These are phyloP conservation scores for Trichoderma endophyticum DNA, from an alignment of 2,329 filamentous ascomycete species.

Conservation along the genomic window DNA sequence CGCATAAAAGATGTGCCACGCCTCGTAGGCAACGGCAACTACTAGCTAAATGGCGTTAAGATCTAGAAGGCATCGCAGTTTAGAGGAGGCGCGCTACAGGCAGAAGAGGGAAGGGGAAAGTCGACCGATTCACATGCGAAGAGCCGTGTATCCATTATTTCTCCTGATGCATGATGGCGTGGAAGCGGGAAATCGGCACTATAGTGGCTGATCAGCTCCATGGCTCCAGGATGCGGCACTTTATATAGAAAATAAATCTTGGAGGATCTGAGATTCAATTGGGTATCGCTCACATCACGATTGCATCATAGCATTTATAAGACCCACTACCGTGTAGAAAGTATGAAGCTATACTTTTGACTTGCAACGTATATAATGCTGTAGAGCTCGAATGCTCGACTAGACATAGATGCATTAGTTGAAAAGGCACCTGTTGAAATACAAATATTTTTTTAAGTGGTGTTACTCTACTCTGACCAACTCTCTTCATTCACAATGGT, in stretches of 20 bases:
- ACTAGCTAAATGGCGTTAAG: neutral
- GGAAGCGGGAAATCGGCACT: slow-evolving; percentile 4
- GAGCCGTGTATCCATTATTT: neutral
- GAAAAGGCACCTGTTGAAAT: neutral
- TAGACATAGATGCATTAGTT: neutral
- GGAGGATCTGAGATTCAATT: neutral
- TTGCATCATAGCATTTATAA: slow-evolving; percentile 8
- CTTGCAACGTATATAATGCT: neutral
- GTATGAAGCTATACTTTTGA: neutral
- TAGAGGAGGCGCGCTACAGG: neutral
- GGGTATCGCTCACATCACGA: neutral
- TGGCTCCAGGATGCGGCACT: neutral
- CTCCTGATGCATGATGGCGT: neutral
- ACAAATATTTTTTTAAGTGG: neutral
- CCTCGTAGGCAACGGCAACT: neutral
- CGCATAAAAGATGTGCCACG: neutral
- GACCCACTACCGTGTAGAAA: neutral
- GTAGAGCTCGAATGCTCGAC: neutral
- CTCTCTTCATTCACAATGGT: slow-evolving; percentile 41
- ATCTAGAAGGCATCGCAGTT: neutral
- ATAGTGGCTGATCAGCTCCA: neutral
- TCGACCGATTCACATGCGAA: neutral
- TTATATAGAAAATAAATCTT: neutral
- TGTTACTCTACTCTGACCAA: neutral
- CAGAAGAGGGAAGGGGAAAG: neutral